Base-by-base conservation (phyloP, 768 basidiomycete genomes). In the Lactarius trivialis region DNA sequence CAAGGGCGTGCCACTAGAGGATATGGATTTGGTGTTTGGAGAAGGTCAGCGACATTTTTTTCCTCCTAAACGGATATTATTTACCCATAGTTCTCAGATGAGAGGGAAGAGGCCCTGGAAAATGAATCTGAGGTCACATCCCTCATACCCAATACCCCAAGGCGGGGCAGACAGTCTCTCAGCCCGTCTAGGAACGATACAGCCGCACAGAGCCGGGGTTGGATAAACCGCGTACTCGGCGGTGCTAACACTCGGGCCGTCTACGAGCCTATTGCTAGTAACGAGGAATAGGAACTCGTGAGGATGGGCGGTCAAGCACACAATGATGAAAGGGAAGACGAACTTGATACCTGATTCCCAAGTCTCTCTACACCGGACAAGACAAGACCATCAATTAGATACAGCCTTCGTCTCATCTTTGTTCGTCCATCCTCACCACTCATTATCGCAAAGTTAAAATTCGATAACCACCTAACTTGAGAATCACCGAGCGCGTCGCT, bases 21-120 rank as follows among this genome's bases (percentile, higher is more conserved):
- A 94, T 71, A 91, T 95, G 86, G 93, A 94, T 69, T 84, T 81
- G 28, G 85, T 93, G 19, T 95, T 95, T 73, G 88, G 91, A 50
- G 91, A 94, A 85, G 89, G 88, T 86, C 60, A n/a, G 73, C 67
- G 11, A 28, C 36, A 7, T 50, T 14, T 9, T 34, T 7, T 34
- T 45, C 43, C 21, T 56, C 24, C 43, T 1, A 6, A 36, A 33
- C 21, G n/a, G n/a, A 34, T n/a, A 7, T 14, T 58, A 37, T 50
- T 41, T 24, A 36, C 60, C 4, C 28, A 12, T 6, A 15, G 24
- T 51, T n/a, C 61, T 41, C 68, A 75, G 74, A 75, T 64, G 76
- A 81, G 70, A 72, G 77, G 68, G 82, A 88, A 71, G 86, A 84
- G 71, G 76, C 78, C 58, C 70, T 83, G 28, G 87, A 89, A 66